Evolutionary conservation across 306 rosid species (phyloP).

Genomic region (Ammopiptanthus mongolicus): DNA sequence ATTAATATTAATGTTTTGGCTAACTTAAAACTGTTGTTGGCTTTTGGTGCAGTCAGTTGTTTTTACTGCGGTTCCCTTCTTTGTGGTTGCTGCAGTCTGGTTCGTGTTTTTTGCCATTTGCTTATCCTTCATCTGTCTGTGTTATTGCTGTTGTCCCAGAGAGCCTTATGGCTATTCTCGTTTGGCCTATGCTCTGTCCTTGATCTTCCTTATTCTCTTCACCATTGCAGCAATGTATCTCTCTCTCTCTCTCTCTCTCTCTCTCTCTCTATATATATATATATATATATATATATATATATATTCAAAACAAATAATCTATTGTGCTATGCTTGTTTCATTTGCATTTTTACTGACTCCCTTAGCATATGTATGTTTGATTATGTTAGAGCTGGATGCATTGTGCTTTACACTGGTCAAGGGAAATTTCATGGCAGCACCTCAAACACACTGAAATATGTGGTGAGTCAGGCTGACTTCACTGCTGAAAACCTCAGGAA

Average conservation of each 20-base stretch:
- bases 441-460: constrained; percentile 24
- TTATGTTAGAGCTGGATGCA: constrained; percentile 64
- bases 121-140: constrained; percentile 51
- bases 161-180: constrained; percentile 47
- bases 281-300: too few relatives aligned
- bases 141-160: constrained; percentile 61
- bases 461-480: constrained; percentile 35
- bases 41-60: constrained; percentile 67
- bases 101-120: constrained; percentile 65
- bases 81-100: constrained; percentile 60
- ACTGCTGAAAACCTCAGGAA: constrained; percentile 49
- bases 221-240: constrained; percentile 49
- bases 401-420: constrained; percentile 57
- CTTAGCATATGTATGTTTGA: constrained; percentile 6
- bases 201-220: constrained; percentile 42
- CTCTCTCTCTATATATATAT: neutral
- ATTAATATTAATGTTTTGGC: constrained; percentile 4
- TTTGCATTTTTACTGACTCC: neutral
- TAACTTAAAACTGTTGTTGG: constrained; percentile 15
- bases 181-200: constrained; percentile 43
- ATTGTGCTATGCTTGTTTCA: neutral
- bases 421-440: constrained; percentile 45
- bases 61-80: constrained; percentile 79
- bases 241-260: neutral
- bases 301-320: neutral